These are phyloP conservation scores for Nothophaeocryptopus gaeumannii DNA, from an alignment of 2,329 filamentous ascomycete genomes.

Conservation along the genomic window DNA sequence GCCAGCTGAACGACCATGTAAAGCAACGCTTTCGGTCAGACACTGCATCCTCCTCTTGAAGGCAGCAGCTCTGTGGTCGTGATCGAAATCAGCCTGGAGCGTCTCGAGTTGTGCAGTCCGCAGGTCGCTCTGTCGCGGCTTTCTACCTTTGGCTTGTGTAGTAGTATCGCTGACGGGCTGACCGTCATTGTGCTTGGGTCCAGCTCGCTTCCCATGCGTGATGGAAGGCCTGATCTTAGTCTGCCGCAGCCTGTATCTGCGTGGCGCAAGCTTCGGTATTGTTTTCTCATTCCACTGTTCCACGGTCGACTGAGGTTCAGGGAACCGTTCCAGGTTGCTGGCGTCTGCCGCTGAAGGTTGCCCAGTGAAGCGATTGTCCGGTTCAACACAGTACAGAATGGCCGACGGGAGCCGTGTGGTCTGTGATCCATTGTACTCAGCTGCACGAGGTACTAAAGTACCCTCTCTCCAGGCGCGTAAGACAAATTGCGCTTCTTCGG, in stretches of 20 bases:
- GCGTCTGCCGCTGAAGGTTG: too few species aligned
- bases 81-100: slow-evolving; percentile 39
- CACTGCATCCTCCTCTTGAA: slow-evolving; percentile 36
- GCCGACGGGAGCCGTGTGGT: too few species aligned
- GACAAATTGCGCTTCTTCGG: slow-evolving; percentile 51
- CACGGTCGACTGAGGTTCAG: too few species aligned
- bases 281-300: too few species aligned
- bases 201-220: neutral
- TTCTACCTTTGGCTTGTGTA: neutral
- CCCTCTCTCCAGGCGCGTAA: slow-evolving; percentile 54
- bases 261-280: too few species aligned
- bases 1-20: slow-evolving; percentile 6
- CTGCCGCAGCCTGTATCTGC: too few species aligned
- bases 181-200: neutral
- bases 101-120: slow-evolving; percentile 44
- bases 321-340: too few species aligned
- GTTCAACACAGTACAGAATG: too few species aligned
- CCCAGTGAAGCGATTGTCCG: too few species aligned
- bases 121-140: neutral
- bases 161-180: neutral
- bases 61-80: slow-evolving; percentile 36
- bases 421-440: too few species aligned
- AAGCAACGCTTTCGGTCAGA: slow-evolving; percentile 28
- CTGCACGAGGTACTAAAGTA: slow-evolving; percentile 15
- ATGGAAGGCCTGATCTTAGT: too few species aligned